These are phyloP conservation scores for Cyclocybe aegerita DNA, from an alignment of 768 basidiomycete species.

Conservation along the genomic window DNA sequence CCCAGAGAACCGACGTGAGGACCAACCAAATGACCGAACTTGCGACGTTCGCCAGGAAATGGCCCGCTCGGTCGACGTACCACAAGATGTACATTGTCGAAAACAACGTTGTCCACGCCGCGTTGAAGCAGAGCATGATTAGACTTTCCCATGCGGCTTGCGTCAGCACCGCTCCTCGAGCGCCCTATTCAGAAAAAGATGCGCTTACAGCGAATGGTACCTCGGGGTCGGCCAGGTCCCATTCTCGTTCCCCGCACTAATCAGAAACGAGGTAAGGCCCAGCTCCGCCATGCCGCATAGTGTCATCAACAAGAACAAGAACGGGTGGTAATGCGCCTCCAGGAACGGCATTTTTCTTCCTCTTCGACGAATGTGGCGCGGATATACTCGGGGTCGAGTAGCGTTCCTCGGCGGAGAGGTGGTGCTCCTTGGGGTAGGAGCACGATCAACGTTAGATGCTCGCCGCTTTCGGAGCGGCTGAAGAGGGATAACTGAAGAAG, in stretches of 20 bases:
- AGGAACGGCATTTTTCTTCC: conserved; percentile 34
- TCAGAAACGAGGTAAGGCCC: conserved; percentile 71
- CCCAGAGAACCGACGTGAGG: conserved; percentile 68
- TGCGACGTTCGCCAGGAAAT: conserved; percentile 73
- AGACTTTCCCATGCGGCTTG: conserved; percentile 31
- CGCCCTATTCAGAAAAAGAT: conserved; percentile 8
- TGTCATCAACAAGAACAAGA: conserved; percentile 64
- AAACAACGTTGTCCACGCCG: conserved; percentile 77
- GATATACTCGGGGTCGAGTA: too few species aligned
- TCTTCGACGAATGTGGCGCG: too few species aligned
- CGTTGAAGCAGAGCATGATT: conserved; percentile 60
- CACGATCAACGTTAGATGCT: background rate
- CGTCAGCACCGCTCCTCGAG: background rate
- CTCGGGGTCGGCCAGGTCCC: conserved; percentile 57
- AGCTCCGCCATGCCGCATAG: conserved; percentile 70
- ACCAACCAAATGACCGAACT: conserved; percentile 76
- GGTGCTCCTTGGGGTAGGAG: background rate
- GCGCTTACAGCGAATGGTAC: conserved; percentile 64
- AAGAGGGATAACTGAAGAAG: conserved; percentile 1
- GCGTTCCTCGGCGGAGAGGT: too few species aligned
- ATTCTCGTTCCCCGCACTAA: conserved; percentile 65
- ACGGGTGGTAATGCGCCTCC: conserved; percentile 59
- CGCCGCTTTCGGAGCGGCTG: conserved; percentile 9
- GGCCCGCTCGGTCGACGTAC: conserved; percentile 63
- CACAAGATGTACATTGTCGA: conserved; percentile 69